Evolutionary conservation across 2,329 filamentous ascomycete genomes (phyloP).

Genomic region (Ophiocordyceps australis): DNA sequence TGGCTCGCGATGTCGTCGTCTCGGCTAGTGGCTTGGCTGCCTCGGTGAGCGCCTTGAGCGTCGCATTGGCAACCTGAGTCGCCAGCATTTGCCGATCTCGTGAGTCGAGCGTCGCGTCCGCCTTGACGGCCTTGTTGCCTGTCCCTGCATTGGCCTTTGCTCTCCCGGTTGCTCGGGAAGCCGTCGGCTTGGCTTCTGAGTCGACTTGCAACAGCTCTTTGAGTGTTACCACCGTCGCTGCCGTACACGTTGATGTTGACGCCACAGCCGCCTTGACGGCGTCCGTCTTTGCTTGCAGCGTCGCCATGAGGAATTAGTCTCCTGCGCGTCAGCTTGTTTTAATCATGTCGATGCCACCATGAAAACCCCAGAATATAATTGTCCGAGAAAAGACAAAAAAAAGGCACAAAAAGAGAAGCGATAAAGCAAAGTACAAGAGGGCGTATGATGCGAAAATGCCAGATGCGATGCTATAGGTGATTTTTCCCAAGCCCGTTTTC

Average conservation of each 20-base stretch:
- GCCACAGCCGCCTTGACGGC: constrained; percentile 35
- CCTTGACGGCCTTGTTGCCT: constrained; percentile 10
- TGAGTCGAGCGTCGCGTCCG: constrained; percentile 10
- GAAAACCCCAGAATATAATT: constrained; percentile 1
- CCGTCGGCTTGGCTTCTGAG: constrained; percentile 10
- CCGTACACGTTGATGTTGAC: constrained; percentile 33
- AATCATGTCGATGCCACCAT: constrained; percentile 14
- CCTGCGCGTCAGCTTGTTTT: constrained; percentile 6
- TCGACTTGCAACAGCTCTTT: constrained; percentile 25
- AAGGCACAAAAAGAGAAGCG: constrained; percentile 4
- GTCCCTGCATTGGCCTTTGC: constrained; percentile 9
- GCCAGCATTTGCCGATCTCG: constrained; percentile 48
- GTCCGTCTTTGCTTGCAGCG: constrained; percentile 22
- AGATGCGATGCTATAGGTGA: constrained; percentile 3
- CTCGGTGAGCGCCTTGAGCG: constrained; percentile 51
- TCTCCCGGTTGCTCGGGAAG: constrained; percentile 8
- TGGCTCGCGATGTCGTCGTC: constrained; percentile 13
- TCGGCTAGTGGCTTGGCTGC: constrained; percentile 32
- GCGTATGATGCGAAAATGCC: too few relatives aligned
- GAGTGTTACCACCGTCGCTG: constrained; percentile 24
- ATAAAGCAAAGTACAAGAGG: too few relatives aligned
- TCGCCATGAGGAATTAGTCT: constrained; percentile 18
- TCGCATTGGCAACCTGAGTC: constrained; percentile 53
- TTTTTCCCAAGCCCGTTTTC: too few relatives aligned
- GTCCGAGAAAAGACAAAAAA: neutral